Evolutionary conservation across 148 eudicot species (phyloP).

Genomic region (Arctostaphylos glauca): DNA sequence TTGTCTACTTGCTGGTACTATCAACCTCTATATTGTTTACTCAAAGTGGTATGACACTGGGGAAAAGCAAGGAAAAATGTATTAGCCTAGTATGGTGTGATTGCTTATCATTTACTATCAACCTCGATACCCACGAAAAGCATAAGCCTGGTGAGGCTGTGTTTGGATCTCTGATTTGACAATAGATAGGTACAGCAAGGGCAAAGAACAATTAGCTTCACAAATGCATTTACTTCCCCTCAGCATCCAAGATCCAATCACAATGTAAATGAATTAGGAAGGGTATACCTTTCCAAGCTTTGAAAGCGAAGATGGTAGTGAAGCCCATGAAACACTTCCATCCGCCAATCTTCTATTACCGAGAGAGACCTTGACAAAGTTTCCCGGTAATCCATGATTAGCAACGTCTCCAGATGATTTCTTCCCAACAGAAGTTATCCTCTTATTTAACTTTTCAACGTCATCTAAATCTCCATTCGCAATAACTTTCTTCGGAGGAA

Average conservation of each 20-base stretch:
- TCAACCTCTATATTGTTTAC: neutral
- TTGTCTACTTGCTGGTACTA: neutral
- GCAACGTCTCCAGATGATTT: conserved; percentile 46
- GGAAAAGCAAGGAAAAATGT: too few relatives aligned
- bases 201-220: neutral
- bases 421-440: conserved; percentile 46
- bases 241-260: neutral
- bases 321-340: conserved; percentile 67
- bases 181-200: neutral
- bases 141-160: neutral
- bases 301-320: conserved; percentile 77
- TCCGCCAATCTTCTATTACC: conserved; percentile 55
- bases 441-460: conserved; percentile 36
- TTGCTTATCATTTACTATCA: too few relatives aligned
- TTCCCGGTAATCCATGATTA: conserved; percentile 54
- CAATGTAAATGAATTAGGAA: neutral
- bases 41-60: neutral
- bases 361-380: conserved; percentile 67
- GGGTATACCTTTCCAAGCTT: conserved; percentile 72
- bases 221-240: neutral
- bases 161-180: neutral
- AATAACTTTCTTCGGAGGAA: conserved; percentile 32
- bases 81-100: too few relatives aligned
- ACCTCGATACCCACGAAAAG: neutral
- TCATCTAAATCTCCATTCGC: conserved; percentile 48